phyloP scores from a whole-genome alignment of 1,284 basidiomycete species.

The Ganoderma lucidum region DNA sequence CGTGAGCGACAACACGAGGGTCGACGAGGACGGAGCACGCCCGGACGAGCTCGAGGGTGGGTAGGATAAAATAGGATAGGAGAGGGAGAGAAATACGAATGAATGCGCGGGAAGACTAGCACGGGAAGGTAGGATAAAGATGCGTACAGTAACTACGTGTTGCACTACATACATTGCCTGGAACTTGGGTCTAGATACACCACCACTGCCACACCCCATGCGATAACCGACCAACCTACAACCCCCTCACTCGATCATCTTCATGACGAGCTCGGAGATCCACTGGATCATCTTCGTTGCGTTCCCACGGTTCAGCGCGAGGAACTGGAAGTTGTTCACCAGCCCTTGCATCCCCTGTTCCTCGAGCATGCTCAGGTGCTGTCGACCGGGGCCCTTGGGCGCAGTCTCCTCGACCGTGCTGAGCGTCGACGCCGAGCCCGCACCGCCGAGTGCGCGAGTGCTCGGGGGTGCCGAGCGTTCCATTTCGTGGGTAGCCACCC shows the following conservation, averaged over 20 bases:
- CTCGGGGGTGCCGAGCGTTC: constrained; percentile 58
- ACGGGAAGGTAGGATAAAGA: constrained; percentile 14
- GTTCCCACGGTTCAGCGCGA: constrained; percentile 61
- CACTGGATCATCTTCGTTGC: constrained; percentile 75
- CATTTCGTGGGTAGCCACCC: constrained; percentile 67
- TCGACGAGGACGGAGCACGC: not conserved
- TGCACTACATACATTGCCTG: constrained; percentile 25
- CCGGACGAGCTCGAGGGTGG: not conserved
- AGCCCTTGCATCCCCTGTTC: constrained; percentile 77
- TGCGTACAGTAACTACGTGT: constrained; percentile 20
- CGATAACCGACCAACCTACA: constrained; percentile 5
- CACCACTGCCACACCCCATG: not conserved
- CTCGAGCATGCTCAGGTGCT: constrained; percentile 65
- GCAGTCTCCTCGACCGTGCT: constrained; percentile 65
- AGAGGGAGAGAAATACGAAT: not conserved
- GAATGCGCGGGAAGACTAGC: constrained; percentile 10
- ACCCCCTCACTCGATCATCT: constrained; percentile 53
- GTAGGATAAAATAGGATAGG: not conserved
- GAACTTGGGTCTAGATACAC: constrained; percentile 11
- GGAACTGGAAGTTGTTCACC: constrained; percentile 71
- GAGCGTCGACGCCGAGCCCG: constrained; percentile 70
- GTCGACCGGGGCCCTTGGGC: constrained; percentile 49
- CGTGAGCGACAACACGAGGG: constrained; percentile 1
- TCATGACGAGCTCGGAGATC: constrained; percentile 71
- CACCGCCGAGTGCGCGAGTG: constrained; percentile 40